A percentile compares a stretch with the other conserved stretches of the same genome.
Evolutionary conservation across 2,329 filamentous ascomycete genomes (phyloP).

Genomic region (Fusarium nurragi): DNA sequence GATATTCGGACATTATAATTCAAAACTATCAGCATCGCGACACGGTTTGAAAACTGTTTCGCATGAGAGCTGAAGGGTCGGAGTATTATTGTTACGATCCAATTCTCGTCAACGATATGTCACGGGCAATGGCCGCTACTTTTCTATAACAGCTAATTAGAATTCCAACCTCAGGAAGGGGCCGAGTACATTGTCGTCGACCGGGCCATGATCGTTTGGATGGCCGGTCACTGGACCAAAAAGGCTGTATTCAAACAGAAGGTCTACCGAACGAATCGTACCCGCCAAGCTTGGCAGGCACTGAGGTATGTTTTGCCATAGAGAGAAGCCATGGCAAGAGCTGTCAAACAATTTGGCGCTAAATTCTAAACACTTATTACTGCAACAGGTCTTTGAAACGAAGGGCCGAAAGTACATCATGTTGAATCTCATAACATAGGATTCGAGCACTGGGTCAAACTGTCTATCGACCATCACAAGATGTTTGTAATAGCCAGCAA

Average conservation of each 20-base stretch:
- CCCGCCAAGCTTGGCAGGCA: not conserved
- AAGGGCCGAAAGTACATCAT: not conserved
- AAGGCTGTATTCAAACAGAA: not conserved
- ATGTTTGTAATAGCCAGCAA: slow-evolving; percentile 6
- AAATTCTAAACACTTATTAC: not conserved
- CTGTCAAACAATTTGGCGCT: no score
- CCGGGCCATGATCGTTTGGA: not conserved
- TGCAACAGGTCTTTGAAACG: not conserved
- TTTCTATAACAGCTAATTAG: not conserved
- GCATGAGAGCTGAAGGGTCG: slow-evolving; percentile 5
- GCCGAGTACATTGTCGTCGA: slow-evolving; percentile 6
- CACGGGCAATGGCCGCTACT: rapidly evolving
- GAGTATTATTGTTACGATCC: slow-evolving; percentile 12
- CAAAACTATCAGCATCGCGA: slow-evolving; percentile 13
- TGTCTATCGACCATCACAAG: slow-evolving; percentile 2
- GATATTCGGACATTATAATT: not conserved
- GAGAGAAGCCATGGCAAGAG: no score
- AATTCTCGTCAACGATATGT: not conserved
- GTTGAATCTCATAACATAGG: slow-evolving; percentile 12
- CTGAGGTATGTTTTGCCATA: no score
- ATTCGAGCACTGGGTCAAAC: slow-evolving; percentile 3
- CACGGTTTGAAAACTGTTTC: slow-evolving; percentile 6
- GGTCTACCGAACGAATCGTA: not conserved
- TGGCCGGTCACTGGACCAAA: not conserved
- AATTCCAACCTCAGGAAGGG: not conserved